Evolutionary conservation across 768 basidiomycete genomes (phyloP), one percentile per base, ranked within the genome.

Genomic region (Cytidiella melzeri): DNA sequence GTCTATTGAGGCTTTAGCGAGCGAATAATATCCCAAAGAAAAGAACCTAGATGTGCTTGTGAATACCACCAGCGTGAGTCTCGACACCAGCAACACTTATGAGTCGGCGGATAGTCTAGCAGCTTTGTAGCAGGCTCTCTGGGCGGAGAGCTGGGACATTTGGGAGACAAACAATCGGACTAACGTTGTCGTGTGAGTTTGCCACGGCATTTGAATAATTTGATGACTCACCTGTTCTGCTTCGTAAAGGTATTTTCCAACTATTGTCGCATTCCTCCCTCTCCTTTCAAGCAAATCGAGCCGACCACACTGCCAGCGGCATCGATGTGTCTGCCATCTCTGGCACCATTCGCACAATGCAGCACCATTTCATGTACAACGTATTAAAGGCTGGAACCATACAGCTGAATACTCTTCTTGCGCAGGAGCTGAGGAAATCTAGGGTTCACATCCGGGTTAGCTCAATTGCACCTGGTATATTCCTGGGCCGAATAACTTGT

Each of bases 311-410:
- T 3, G 69, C 62, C 10, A 64, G 62, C 40, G 60, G 74, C 30
- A 69, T 76, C 60, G 74, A 73, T 57, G 63, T 71, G 41, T 57
- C 71, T 15, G 68, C 67, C 13, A 69, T 75, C 45, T 68, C 65
- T 19, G 74, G 75, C 23, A 69, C 73, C 44, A 71, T 66, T 15
- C 60, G 62, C 23, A 69, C 66, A 5, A 54, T 64, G 5, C 74
- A 76, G 57, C 56, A 67, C 44, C 73, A 75, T 47, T 70, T 72
- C 65, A 64, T 64, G 53, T 75, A 76, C 59, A 76, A 74, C 50
- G 63, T 67, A 3, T 65, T 68, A 2, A 76, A 74, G 62, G 63
- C 64, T 0, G 70, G 67, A 13, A 55, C 64, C 1, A 66, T 67
- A 27, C 68, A 69, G 12, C 58, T 71, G 10, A 69, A 50, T 45